Evolutionary conservation across 2,329 filamentous ascomycete genomes (phyloP), one percentile per base, ranked within the genome.

Genomic region (Chrysoporthe puriensis): DNA sequence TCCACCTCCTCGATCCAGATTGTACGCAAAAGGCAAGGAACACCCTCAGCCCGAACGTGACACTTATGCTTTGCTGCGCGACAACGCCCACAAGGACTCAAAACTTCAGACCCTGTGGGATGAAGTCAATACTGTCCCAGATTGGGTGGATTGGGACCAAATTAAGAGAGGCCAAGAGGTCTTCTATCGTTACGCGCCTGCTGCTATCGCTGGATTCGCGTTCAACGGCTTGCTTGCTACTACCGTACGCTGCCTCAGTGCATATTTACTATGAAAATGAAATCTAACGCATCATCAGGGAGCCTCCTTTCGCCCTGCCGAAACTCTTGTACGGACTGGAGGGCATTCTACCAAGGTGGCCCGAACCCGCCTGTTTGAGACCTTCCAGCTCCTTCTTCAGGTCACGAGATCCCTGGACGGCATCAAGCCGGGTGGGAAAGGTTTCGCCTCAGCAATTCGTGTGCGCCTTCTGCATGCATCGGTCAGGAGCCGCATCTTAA

Each of bases 71-170:
- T 42, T 67, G 4, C 62, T 66, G 13, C 54, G 52, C 69, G 82
- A 87, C 4, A 80, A 89, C 73, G 78, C 79, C 18, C 75, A 79
- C 5, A 78, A 79, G 18, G 82, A 90, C 71, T 77, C 81, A 3
- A 81, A 83, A 61, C 79, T 74, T 2, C 6, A 44, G 14, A 32
- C 82, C 61, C 77, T 91, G 6, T 91, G 88, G 88, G 75, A 77
- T 1, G 80, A 90, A 70, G 80, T 89, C 40, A 86, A 86, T 62
- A 85, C 81, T 0, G 80, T 90, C 3, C 89, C 89, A 0, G 80
- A 83, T 0, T 91, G 88, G 88, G 89, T 91, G 0, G 85, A 91
- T 70, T 91, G 89, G 89, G 83, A 81, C 0, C 88, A 91, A 72
- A 86, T 91, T 36, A 79, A 82, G 65, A 80, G 89, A 71, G 89